Percentiles rank a stretch among this genome's conserved stretches.
phyloP scores from a whole-genome alignment of 495 filamentous ascomycete genomes.

The Letharia columbiana region DNA sequence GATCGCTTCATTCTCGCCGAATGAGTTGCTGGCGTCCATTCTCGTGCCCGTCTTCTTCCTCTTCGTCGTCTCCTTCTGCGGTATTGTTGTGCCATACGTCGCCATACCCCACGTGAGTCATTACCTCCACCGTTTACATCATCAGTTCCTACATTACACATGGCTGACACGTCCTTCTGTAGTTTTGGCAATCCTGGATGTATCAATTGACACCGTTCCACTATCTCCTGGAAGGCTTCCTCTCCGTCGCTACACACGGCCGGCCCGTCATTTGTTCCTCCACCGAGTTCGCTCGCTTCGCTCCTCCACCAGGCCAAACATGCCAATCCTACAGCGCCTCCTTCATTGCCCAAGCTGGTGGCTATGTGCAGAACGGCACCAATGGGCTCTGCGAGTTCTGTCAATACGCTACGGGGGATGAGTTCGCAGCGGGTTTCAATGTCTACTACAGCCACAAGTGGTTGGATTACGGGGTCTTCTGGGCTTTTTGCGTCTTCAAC shows the following conservation, averaged over 20 bases:
- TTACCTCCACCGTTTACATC: background rate
- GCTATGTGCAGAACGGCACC: slow-evolving; percentile 42
- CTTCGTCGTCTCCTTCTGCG: slow-evolving; percentile 69
- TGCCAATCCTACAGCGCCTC: slow-evolving; percentile 44
- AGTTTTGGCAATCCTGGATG: slow-evolving; percentile 72
- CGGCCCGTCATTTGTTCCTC: slow-evolving; percentile 46
- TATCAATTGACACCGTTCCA: slow-evolving; percentile 81
- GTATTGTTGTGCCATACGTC: slow-evolving; percentile 66
- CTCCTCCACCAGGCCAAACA: slow-evolving; percentile 40
- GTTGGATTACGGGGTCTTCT: slow-evolving; percentile 54
- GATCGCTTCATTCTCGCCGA: slow-evolving; percentile 65
- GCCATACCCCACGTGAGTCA: slow-evolving; percentile 50
- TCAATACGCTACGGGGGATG: slow-evolving; percentile 47
- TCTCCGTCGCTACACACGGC: slow-evolving; percentile 50
- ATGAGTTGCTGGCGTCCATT: slow-evolving; percentile 61
- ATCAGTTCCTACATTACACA: background rate
- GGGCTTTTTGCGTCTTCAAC: slow-evolving; percentile 48
- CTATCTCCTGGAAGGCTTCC: slow-evolving; percentile 68
- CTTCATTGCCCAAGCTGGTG: slow-evolving; percentile 39
- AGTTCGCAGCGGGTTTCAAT: slow-evolving; percentile 43
- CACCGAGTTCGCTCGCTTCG: slow-evolving; percentile 50
- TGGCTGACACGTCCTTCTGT: background rate
- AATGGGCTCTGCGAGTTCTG: slow-evolving; percentile 52
- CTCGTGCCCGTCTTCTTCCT: slow-evolving; percentile 70
- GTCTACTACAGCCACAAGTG: slow-evolving; percentile 49